Conservation (phyloP, 2,329 filamentous ascomycete genomes). For the Mycosphaerella sp. region DNA sequence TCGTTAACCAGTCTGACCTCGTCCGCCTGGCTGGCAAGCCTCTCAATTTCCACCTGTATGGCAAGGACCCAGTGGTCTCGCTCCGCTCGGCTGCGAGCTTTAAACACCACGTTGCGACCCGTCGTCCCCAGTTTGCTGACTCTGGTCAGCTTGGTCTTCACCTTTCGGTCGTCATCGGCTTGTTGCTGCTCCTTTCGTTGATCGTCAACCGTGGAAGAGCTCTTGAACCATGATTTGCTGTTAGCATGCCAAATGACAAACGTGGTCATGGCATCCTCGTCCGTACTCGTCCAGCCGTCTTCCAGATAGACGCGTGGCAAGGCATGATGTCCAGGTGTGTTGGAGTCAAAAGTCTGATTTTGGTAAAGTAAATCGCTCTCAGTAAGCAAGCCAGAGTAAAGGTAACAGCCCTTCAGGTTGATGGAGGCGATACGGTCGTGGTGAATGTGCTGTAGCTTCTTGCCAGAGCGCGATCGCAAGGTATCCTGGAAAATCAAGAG, state of each 20-base stretch:
- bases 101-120: constrained; percentile 59
- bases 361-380: constrained; percentile 58
- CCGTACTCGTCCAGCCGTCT: constrained; percentile 55
- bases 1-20: constrained; percentile 43
- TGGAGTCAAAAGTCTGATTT: constrained; percentile 58
- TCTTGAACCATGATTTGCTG: constrained; percentile 50
- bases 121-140: constrained; percentile 56
- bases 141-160: constrained; percentile 45
- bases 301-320: constrained; percentile 55
- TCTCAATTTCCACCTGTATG: constrained; percentile 60
- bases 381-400: constrained; percentile 58
- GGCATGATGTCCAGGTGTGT: constrained; percentile 53
- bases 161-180: constrained; percentile 6
- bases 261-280: constrained; percentile 60
- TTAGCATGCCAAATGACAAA: constrained; percentile 61
- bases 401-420: constrained; percentile 57
- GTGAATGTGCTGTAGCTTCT: constrained; percentile 53
- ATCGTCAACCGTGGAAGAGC: constrained; percentile 30
- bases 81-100: constrained; percentile 57
- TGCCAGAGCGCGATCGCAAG: constrained; percentile 49
- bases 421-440: constrained; percentile 55
- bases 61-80: constrained; percentile 63
- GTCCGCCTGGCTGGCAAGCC: constrained; percentile 45
- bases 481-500: constrained; percentile 58
- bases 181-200: constrained; percentile 18